phyloP scores from a whole-genome alignment of 495 filamentous ascomycete species.

The Penicillium steckii region DNA sequence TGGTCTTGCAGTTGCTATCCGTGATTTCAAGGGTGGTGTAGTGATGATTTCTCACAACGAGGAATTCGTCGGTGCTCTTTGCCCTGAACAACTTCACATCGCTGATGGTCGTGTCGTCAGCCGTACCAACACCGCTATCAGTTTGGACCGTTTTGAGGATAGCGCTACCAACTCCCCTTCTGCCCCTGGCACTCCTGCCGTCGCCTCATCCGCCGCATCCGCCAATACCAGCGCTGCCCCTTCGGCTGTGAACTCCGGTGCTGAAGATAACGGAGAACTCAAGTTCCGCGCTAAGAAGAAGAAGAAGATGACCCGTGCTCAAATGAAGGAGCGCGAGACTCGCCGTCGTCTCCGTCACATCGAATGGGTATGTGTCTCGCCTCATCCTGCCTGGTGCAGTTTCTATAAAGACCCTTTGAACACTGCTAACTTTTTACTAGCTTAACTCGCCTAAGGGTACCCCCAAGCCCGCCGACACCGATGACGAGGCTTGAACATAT shows the following conservation, averaged over 20 bases:
- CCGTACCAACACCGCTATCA: conserved; percentile 71
- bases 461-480: conserved; percentile 73
- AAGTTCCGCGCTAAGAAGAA: conserved; percentile 95
- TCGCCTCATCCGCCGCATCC: conserved; percentile 47
- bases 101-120: conserved; percentile 81
- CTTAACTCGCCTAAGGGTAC: conserved; percentile 67
- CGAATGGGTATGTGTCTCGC: conserved; percentile 63
- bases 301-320: conserved; percentile 98
- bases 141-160: conserved; percentile 86
- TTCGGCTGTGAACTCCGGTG: conserved; percentile 80
- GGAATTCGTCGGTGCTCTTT: conserved; percentile 94
- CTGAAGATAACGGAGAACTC: conserved; percentile 75
- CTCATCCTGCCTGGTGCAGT: background rate
- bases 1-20: conserved; percentile 91
- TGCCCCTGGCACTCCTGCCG: conserved; percentile 50
- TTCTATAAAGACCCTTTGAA: background rate
- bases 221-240: conserved; percentile 59
- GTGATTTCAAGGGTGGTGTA: conserved; percentile 95
- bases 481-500: conserved; percentile 59
- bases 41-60: conserved; percentile 99
- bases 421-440: conserved; percentile 31
- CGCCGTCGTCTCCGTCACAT: conserved; percentile 88
- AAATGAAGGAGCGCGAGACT: conserved; percentile 89
- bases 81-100: conserved; percentile 93
- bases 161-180: conserved; percentile 60